Base-by-base conservation (phyloP, 2,329 filamentous ascomycete species). In the Penicillium olsonii region DNA sequence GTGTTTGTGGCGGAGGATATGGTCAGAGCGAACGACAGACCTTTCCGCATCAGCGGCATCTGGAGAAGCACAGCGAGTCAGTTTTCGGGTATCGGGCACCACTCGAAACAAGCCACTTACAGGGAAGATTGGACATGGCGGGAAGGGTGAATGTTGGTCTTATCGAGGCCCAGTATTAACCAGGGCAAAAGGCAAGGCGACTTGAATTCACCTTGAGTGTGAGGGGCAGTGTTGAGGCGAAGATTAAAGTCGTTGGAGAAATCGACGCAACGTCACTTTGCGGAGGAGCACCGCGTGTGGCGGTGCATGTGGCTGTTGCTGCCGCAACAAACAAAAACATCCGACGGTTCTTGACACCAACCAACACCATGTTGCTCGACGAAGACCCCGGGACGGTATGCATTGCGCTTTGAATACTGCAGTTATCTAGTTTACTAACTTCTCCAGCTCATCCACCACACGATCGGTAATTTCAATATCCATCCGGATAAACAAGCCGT, bases 31-130 rank as follows among this genome's bases (percentile, higher is more conserved):
- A 17, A 8, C 17, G 53, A 71, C 77, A 60, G 66, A 92, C 89
- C 88, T 96, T 79, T 99, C 94, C 65, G 94, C 94, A 76, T 99
- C 94, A 61, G 95, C 91, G 67, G 94, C 94, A 80, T 97, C 94
- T 97, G 75, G 20, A 43, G 42, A 37, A 42, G 46, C 39, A 60
- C 59, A 50, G 55, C 42, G 31, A 40, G 29, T 45, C 20, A 49
- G 47, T 40, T 9, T 20, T 29, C 8, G 24, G 14, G 18, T 3
- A 40, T 18, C 22, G 45, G 47, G 29, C 42, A 52, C 37, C 33
- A 41, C 35, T 40, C 17, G 35, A 29, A 37, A 42, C 24, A 44
- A 27, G 35, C 20, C 35, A 45, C 75, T 57, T 72, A 79, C 77
- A 80, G 55, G 78, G 77, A 54, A 80, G 69, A 63, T 77, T 75